Percentiles rank a stretch among this genome's conserved stretches.
These are phyloP conservation scores for Volvariella surrecta DNA, from an alignment of 1,284 basidiomycete genomes.

Conservation along the genomic window DNA sequence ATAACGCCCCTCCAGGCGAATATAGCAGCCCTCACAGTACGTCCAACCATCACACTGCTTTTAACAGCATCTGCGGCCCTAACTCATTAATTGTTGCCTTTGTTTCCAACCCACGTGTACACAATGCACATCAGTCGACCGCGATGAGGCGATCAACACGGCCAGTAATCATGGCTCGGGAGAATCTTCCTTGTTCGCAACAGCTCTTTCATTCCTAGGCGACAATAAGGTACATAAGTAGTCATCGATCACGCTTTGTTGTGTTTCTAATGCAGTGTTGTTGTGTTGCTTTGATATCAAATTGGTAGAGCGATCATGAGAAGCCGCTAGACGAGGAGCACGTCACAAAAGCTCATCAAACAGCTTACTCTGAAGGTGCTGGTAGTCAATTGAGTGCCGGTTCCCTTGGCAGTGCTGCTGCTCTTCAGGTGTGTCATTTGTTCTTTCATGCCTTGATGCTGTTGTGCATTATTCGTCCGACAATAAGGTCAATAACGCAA, in stretches of 20 bases:
- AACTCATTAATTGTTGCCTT: no score
- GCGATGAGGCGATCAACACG: conserved; percentile 44
- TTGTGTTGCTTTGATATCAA: no score
- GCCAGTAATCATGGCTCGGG: conserved; percentile 44
- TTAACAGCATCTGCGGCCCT: conserved; percentile 5
- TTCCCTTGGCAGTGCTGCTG: conserved; percentile 68
- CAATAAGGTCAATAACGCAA: background rate
- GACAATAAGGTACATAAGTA: conserved; percentile 36
- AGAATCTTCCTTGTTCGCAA: conserved; percentile 40
- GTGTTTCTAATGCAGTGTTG: no score
- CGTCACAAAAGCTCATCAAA: conserved; percentile 50
- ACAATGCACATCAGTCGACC: conserved; percentile 36
- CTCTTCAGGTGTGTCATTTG: conserved; percentile 45
- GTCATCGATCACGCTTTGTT: no score
- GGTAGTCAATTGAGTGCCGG: conserved; percentile 43
- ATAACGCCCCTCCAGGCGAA: conserved; percentile 25
- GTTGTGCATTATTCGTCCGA: conserved; percentile 3
- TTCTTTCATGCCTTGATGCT: background rate
- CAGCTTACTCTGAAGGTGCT: conserved; percentile 49
- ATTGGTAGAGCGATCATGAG: conserved; percentile 37
- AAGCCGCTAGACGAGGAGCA: conserved; percentile 60
- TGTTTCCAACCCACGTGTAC: no score
- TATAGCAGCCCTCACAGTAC: conserved; percentile 18
- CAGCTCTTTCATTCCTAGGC: conserved; percentile 42
- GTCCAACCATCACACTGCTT: conserved; percentile 7